Evolutionary conservation across 2,329 filamentous ascomycete genomes (phyloP).

Genomic region (Alternaria triticimaculans): DNA sequence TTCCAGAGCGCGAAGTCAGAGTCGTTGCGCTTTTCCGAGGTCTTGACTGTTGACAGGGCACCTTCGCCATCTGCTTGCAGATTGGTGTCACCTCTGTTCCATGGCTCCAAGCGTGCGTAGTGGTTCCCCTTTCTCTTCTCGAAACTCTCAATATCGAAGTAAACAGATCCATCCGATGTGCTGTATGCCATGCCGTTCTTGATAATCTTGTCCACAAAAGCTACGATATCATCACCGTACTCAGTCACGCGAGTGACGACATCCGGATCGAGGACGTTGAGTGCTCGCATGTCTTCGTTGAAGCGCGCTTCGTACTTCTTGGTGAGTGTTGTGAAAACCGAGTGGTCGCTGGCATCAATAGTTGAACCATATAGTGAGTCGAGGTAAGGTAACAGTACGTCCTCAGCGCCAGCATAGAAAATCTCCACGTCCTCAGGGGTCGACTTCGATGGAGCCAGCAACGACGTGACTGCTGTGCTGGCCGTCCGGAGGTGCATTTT

Average conservation of each 20-base stretch:
- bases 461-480: conserved; percentile 59
- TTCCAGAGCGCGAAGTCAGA: conserved; percentile 96
- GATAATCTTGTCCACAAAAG: conserved; percentile 82
- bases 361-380: conserved; percentile 67
- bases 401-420: conserved; percentile 66
- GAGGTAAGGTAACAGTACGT: conserved; percentile 81
- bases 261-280: conserved; percentile 86
- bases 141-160: conserved; percentile 90
- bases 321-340: conserved; percentile 88
- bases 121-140: conserved; percentile 78
- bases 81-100: conserved; percentile 82
- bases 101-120: conserved; percentile 85
- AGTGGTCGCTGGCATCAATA: conserved; percentile 66
- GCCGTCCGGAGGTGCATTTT: conserved; percentile 84
- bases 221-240: conserved; percentile 84
- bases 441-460: conserved; percentile 45
- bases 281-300: conserved; percentile 81
- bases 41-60: conserved; percentile 66
- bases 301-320: conserved; percentile 87
- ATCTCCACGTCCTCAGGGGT: conserved; percentile 46
- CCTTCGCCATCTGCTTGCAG: conserved; percentile 90
- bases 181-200: conserved; percentile 85
- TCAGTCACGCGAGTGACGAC: conserved; percentile 89
- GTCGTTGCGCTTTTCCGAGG: conserved; percentile 72
- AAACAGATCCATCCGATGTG: conserved; percentile 80